Base-by-base conservation (phyloP, 139 green algal genomes). In the Coelastrella sp. region DNA sequence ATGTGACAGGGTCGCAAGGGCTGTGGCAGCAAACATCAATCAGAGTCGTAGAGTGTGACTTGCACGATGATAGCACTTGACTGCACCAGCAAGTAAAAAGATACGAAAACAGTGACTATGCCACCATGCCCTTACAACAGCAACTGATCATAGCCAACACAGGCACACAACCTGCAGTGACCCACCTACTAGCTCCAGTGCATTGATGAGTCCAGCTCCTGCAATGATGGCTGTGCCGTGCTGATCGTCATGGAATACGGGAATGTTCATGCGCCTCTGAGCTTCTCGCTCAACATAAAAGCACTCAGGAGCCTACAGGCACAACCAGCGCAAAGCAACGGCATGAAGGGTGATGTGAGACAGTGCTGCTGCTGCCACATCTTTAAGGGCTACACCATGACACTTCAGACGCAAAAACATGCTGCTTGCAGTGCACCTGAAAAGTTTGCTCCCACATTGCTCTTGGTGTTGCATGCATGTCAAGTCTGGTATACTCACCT, bases 181-280 rank as follows among this genome's bases (percentile, higher is more conserved):
- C 84, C 11, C 49, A 88, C 84, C 84, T 7, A 68, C 35, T 5
- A 88, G 58, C n/a, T 93, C 85, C 73, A 95, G 70, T 9, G 91
- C 93, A 24, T 95, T 95, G 15, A 93, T 10, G 15, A 95, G 73
- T 6, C 84, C 93, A 9, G 93, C 93, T 7, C 88, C 93, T 14
- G 86, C 89, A 1, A 95, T 87, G 82, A 95, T 94, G 35, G 93
- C 93, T 7, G 93, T 95, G 60, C 93, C 93, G 61, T 95, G 93
- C 89, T 95, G 93, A 87, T 95, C 93, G 73, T 95, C 93, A 75
- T 95, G 93, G 65, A 95, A 93, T 59, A 91, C 88, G 5, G 92
- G 93, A 59, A 95, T 95, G 65, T 74, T 89, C 65, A 90, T 91
- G 20, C 87, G 73, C 14, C 65, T 35, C 70, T 93, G 92, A 4